Evolutionary conservation across 1,284 basidiomycete genomes (phyloP).

Genomic region (Agroathelia rolfsii): DNA sequence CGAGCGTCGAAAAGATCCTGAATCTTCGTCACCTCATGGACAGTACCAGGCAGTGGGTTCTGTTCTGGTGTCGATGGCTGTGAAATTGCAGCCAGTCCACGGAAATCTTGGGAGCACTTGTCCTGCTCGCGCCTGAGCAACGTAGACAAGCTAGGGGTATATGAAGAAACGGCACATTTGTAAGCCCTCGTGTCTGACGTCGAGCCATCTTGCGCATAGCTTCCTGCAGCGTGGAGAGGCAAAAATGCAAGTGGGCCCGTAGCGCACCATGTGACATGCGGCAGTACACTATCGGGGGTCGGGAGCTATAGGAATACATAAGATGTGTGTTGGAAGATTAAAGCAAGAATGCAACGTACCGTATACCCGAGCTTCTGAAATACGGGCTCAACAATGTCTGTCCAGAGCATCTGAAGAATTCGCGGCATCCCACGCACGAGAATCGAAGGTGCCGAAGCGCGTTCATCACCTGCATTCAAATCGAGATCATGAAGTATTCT

Average conservation of each 20-base stretch:
- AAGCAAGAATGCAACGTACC: too few species aligned
- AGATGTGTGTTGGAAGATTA: too few species aligned
- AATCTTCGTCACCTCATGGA: slow-evolving; percentile 3
- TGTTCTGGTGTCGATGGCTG: slow-evolving; percentile 6
- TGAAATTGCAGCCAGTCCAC: slow-evolving; percentile 4
- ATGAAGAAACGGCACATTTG: slow-evolving; percentile 24
- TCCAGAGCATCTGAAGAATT: too few species aligned
- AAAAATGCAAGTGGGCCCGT: slow-evolving; percentile 22
- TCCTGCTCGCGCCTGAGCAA: slow-evolving; percentile 9
- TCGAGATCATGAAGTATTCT: too few species aligned
- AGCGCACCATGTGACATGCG: slow-evolving; percentile 22
- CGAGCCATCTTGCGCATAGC: slow-evolving; percentile 10
- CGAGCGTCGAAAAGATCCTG: not conserved
- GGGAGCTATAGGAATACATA: too few species aligned
- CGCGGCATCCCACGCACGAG: too few species aligned
- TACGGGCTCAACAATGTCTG: too few species aligned
- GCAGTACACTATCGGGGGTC: too few species aligned
- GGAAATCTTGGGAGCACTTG: not conserved
- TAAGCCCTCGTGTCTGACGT: slow-evolving; percentile 11
- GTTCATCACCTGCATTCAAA: too few species aligned
- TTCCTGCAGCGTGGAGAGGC: slow-evolving; percentile 23
- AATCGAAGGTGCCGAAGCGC: too few species aligned
- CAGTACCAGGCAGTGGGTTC: slow-evolving; percentile 3
- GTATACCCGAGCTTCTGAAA: too few species aligned
- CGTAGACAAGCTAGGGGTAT: slow-evolving; percentile 25